Percentiles rank a stretch among this genome's conserved stretches.
Conservation (phyloP, 495 filamentous ascomycete genomes). For the Talaromyces proteolyticus region DNA sequence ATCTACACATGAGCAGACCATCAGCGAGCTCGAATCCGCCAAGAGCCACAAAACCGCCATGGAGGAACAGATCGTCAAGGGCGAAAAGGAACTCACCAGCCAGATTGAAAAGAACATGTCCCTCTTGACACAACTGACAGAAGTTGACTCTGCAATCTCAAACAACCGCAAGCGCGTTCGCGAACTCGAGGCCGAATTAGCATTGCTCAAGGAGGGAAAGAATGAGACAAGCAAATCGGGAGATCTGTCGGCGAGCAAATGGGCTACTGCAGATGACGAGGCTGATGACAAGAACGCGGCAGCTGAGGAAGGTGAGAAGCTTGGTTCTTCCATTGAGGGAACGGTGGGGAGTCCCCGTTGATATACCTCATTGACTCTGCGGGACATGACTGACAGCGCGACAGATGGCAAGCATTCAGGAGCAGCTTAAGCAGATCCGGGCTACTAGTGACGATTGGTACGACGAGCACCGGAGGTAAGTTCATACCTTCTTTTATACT, state of each 20-base stretch:
- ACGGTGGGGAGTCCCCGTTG: constrained; percentile 45
- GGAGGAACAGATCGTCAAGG: constrained; percentile 28
- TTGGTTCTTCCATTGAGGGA: constrained; percentile 49
- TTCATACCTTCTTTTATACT: neutral
- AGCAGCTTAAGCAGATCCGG: constrained; percentile 46
- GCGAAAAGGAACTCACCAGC: constrained; percentile 33
- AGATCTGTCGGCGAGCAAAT: constrained; percentile 34
- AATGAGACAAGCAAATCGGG: constrained; percentile 8
- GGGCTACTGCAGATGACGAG: constrained; percentile 32
- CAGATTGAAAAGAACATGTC: constrained; percentile 48
- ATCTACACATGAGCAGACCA: constrained; percentile 22
- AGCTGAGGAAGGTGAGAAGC: constrained; percentile 46
- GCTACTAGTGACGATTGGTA: constrained; percentile 40
- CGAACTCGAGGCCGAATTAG: constrained; percentile 41
- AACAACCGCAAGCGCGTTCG: constrained; percentile 34
- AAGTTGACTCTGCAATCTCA: constrained; percentile 33
- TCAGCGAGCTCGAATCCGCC: constrained; percentile 26
- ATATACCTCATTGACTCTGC: constrained; percentile 17
- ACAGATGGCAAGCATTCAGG: constrained; percentile 46
- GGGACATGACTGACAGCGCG: neutral
- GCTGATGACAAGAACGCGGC: constrained; percentile 28
- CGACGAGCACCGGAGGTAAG: constrained; percentile 37
- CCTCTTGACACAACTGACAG: constrained; percentile 36
- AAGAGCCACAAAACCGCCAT: constrained; percentile 24
- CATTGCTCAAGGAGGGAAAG: constrained; percentile 30